Percentiles rank a stretch among this genome's conserved stretches.
These are phyloP conservation scores for Akanthomyces lecanii DNA, from an alignment of 2,329 filamentous ascomycete species.

Conservation along the genomic window DNA sequence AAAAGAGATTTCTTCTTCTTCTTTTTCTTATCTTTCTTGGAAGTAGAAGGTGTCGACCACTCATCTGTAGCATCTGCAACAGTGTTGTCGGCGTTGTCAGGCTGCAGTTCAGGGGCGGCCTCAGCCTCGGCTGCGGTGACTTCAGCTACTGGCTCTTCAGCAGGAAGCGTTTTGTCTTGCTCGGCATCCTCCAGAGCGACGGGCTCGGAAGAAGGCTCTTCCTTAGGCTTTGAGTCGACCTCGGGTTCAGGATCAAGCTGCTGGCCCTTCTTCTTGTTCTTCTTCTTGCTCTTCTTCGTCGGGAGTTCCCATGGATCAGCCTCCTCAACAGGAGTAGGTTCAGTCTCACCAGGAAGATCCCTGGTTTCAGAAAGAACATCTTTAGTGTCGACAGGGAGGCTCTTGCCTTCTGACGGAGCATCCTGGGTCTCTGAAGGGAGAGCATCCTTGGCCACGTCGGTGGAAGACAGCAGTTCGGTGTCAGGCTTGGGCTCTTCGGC, in stretches of 20 bases:
- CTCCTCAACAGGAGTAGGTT: conserved; percentile 19
- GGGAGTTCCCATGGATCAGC: conserved; percentile 17
- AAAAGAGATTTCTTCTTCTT: conserved; percentile 21
- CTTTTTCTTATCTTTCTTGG: conserved; percentile 32
- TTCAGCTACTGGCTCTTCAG: neutral
- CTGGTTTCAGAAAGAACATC: neutral
- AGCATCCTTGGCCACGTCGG: neutral
- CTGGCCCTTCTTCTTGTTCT: conserved; percentile 17
- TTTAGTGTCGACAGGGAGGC: neutral
- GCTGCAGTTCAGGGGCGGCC: neutral
- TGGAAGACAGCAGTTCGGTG: neutral
- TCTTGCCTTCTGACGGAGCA: too few relatives aligned
- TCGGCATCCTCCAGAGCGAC: neutral
- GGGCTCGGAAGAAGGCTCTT: neutral
- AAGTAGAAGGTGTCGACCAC: conserved; percentile 23
- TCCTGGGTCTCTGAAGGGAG: too few relatives aligned
- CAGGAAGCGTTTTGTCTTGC: neutral
- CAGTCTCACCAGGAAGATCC: neutral
- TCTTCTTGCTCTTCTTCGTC: conserved; percentile 21
- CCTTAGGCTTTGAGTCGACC: neutral
- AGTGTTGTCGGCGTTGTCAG: conserved; percentile 2
- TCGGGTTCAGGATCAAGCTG: neutral
- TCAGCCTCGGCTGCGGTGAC: neutral
- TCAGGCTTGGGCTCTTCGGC: conserved; percentile 7
- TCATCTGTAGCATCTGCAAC: neutral